These are phyloP conservation scores for Debaryomyces sp. DNA, from an alignment of 1,139 yeast species.

Conservation along the genomic window DNA sequence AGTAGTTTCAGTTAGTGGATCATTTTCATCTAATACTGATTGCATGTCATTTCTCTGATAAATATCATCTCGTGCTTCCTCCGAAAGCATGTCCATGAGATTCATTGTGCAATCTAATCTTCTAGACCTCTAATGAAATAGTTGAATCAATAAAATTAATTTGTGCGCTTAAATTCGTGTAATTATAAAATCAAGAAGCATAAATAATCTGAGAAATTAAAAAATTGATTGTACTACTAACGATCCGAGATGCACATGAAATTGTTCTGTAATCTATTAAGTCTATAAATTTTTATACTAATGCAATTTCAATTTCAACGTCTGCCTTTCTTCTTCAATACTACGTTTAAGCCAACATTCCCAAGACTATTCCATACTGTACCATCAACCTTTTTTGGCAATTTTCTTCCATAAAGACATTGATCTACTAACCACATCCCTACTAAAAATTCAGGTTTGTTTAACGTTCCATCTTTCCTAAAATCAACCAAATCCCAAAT, in stretches of 20 bases:
- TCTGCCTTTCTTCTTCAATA: conserved; percentile 37
- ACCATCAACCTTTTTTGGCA: conserved; percentile 65
- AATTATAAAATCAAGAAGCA: background rate
- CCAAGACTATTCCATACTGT: conserved; percentile 71
- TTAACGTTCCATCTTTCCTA: conserved; percentile 74
- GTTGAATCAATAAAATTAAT: background rate
- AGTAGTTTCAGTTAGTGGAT: background rate
- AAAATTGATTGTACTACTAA: too few species aligned
- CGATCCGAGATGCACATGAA: background rate
- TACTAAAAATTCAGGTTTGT: conserved; percentile 79
- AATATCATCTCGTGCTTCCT: conserved; percentile 19
- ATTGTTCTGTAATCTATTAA: background rate
- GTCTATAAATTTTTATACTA: conserved; percentile 1
- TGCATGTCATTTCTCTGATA: conserved; percentile 12
- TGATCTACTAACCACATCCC: conserved; percentile 98
- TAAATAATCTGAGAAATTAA: too few species aligned
- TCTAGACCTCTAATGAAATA: background rate
- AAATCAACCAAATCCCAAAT: conserved; percentile 85
- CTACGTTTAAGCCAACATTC: conserved; percentile 45
- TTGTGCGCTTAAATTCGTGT: conserved; percentile 1
- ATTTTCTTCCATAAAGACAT: conserved; percentile 88
- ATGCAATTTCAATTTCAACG: background rate
- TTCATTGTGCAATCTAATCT: conserved; percentile 25
- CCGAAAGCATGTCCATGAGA: conserved; percentile 40
- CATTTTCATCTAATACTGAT: conserved; percentile 7